phyloP scores from a whole-genome alignment of 2,329 filamentous ascomycete genomes.

The Xylaria sp. region DNA sequence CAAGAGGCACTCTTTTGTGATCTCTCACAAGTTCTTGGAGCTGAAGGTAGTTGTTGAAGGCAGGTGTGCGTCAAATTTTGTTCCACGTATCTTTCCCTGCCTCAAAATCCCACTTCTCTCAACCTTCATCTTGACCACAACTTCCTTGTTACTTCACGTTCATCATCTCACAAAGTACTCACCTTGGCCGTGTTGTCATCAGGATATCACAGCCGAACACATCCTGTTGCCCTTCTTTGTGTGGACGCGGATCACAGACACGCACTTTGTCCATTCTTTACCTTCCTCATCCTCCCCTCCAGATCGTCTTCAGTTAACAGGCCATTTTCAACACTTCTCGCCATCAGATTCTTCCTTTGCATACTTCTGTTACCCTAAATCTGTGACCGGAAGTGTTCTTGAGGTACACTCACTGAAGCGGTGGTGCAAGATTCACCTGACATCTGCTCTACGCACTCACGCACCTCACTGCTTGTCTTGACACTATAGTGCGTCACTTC shows the following conservation, averaged over 20 bases:
- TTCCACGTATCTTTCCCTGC: slow-evolving; percentile 2
- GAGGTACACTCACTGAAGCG: neutral
- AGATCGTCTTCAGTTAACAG: neutral
- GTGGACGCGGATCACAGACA: neutral
- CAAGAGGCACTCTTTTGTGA: neutral
- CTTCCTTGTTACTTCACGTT: neutral
- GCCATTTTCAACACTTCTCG: neutral
- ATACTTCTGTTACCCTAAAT: neutral
- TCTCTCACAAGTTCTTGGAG: neutral
- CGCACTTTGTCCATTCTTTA: neutral
- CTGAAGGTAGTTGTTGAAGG: neutral
- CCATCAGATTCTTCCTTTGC: neutral
- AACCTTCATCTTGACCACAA: neutral
- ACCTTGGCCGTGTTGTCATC: neutral
- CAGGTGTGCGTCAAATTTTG: neutral
- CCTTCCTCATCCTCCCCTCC: neutral
- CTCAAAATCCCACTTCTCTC: neutral
- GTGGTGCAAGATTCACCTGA: neutral
- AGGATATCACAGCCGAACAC: neutral
- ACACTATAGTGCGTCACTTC: neutral
- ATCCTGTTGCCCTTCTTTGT: neutral
- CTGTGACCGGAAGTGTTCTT: neutral
- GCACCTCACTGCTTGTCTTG: neutral
- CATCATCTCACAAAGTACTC: neutral
- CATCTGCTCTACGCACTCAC: neutral